Percentiles rank a stretch among this genome's conserved stretches.
phyloP scores from a whole-genome alignment of 2,329 filamentous ascomycete genomes.

The Hymenoscyphus scutula region DNA sequence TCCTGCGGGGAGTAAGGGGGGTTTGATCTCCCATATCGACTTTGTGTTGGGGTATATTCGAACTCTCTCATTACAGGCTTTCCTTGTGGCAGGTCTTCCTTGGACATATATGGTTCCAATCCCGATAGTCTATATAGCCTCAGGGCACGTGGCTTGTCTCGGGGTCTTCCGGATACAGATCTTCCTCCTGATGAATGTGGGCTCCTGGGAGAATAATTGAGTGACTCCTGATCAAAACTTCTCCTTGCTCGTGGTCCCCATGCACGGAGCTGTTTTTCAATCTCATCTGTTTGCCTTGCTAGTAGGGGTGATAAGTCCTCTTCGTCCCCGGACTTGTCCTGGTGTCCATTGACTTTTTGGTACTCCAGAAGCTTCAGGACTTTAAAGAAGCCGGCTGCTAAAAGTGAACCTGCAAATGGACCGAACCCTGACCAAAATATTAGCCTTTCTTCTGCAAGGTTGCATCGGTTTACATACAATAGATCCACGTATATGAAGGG shows the following conservation, averaged over 20 bases:
- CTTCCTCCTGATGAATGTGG: not conserved
- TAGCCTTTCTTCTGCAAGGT: not conserved
- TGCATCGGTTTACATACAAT: conserved; percentile 32
- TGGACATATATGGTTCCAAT: not conserved
- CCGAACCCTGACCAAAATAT: conserved; percentile 41
- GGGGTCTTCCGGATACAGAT: not conserved
- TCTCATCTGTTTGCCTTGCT: conserved; percentile 5
- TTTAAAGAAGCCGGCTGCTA: conserved; percentile 51
- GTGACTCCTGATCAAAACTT: not conserved
- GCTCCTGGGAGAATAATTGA: not conserved
- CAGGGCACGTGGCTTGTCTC: not conserved
- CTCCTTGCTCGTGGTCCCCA: conserved; percentile 2
- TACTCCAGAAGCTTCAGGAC: conserved; percentile 53
- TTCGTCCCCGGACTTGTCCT: conserved; percentile 33
- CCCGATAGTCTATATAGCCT: not conserved
- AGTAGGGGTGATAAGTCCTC: conserved; percentile 3
- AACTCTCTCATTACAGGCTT: not conserved
- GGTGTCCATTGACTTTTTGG: conserved; percentile 48
- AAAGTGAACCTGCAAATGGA: conserved; percentile 47
- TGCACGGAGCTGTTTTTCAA: not conserved
- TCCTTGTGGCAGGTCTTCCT: not conserved
- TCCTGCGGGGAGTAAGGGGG: not conserved
- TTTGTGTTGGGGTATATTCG: not conserved
- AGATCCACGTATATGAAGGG: conserved; percentile 47
- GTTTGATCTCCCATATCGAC: not conserved